Evolutionary conservation across 305 asterid genomes (phyloP).

Genomic region (Fraxinus floribunda): DNA sequence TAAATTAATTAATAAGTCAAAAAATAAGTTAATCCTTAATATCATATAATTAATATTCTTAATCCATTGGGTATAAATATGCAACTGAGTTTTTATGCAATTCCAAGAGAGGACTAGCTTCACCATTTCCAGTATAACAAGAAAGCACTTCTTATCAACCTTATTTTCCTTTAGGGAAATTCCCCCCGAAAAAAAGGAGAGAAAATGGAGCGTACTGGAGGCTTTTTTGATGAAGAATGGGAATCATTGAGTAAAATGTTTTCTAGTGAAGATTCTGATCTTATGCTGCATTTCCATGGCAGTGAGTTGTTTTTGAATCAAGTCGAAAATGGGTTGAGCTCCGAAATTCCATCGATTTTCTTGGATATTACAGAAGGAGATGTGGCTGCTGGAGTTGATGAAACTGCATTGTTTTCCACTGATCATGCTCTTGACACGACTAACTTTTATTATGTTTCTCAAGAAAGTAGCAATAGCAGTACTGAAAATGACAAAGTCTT

Average conservation of each 20-base stretch:
- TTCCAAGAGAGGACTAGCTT: slow-evolving; percentile 12
- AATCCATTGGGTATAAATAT: slow-evolving; percentile 47
- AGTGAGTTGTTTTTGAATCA: slow-evolving; percentile 16
- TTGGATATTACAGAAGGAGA: slow-evolving; percentile 24
- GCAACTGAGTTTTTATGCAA: slow-evolving; percentile 17
- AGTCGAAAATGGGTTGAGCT: background rate
- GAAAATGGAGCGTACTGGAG: slow-evolving; percentile 51
- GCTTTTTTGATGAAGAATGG: slow-evolving; percentile 69
- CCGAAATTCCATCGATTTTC: slow-evolving; percentile 19
- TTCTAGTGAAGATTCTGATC: slow-evolving; percentile 42
- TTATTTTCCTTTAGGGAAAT: background rate
- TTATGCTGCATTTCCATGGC: slow-evolving; percentile 30
- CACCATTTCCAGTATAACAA: slow-evolving; percentile 11
- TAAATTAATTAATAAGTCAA: slow-evolving; percentile 26
- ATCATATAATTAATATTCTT: background rate
- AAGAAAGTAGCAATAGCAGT: slow-evolving; percentile 52
- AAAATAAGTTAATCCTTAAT: slow-evolving; percentile 48
- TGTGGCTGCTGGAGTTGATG: slow-evolving; percentile 14
- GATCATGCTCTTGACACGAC: slow-evolving; percentile 13
- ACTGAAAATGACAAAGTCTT: slow-evolving; percentile 24
- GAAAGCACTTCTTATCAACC: background rate
- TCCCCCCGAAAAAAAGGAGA: background rate
- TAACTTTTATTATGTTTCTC: slow-evolving; percentile 38
- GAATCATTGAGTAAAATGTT: slow-evolving; percentile 60
- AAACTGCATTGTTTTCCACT: slow-evolving; percentile 19